Evolutionary conservation across 2,329 filamentous ascomycete genomes (phyloP), one percentile per base, ranked within the genome.

Genomic region (Diplodia sapinea): DNA sequence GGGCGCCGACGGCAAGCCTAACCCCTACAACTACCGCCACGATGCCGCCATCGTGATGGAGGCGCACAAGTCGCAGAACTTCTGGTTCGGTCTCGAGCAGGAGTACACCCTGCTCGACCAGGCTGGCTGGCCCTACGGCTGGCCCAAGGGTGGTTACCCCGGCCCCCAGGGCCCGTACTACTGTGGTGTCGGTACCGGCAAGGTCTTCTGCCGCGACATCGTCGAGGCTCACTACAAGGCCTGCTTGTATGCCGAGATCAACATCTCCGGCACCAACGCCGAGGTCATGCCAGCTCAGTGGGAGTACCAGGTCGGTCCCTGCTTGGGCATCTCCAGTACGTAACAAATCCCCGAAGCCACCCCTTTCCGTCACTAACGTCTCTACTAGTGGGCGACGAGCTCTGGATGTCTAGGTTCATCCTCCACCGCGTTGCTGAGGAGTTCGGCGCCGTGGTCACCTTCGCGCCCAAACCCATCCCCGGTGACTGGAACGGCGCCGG

Each of bases 231-330:
- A 96, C 85, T 94, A 93, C 89, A 92, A 92, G 83, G 90, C 90
- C 72, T 97, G 88, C 86, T 79, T 98, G 81, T 97, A 93, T 80
- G 88, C 94, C 69, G 90, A 91, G 69, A 87, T 99, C 82, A 89
- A 94, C 81, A 98, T 99, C 82, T 97, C 94, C 31, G 95, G 95
- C 77, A 98, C 95, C 84, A 99, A 99, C 82, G 95, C 95, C 72
- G 95, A 99, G 87, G 95, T 99, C 77, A 96, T 97, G 92, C 91
- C 93, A 71, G 93, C 91, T 69, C 94, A 97, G 83, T 98, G 94
- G 94, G 94, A 98, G 82, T 97, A 92, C 89, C 94, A 97, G 80
- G 92, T 97, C 75, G 94, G 94, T 68, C 94, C 94, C 71, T 96
- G 92, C 82, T 81, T 84, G 66, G 94, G 93, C 71, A 97, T 97